A percentile compares a stretch with the other conserved stretches of the same genome.
phyloP scores from a whole-genome alignment of 1,139 yeast genomes.

The Pichia sp. region DNA sequence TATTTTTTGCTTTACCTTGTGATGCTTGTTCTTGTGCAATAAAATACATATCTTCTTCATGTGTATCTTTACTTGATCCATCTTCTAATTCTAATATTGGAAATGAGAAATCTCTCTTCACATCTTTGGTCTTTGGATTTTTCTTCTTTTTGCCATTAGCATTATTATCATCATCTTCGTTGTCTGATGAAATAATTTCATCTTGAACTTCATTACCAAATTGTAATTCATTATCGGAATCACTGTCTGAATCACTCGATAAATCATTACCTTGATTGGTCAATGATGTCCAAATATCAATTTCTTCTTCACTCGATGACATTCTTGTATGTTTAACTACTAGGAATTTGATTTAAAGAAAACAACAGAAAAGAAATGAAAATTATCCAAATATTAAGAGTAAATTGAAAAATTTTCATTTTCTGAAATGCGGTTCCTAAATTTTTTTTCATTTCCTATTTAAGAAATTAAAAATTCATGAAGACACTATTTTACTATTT shows the following conservation, averaged over 20 bases:
- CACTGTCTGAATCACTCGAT: constrained; percentile 29
- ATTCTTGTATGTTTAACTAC: background rate
- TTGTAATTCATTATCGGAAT: constrained; percentile 28
- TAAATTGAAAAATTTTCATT: too few species aligned
- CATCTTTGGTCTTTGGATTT: constrained; percentile 24
- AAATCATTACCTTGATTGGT: constrained; percentile 25
- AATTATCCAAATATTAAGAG: too few species aligned
- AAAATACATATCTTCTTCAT: constrained; percentile 38
- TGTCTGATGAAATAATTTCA: constrained; percentile 47
- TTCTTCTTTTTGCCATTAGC: constrained; percentile 5
- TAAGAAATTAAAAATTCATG: too few species aligned
- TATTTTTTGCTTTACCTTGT: constrained; percentile 50
- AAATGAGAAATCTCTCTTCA: constrained; percentile 33
- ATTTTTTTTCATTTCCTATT: too few species aligned
- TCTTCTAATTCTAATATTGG: constrained; percentile 68
- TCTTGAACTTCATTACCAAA: constrained; percentile 43
- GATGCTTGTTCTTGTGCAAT: constrained; percentile 39
- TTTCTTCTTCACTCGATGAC: constrained; percentile 46
- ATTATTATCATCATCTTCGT: constrained; percentile 24
- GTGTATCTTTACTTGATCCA: constrained; percentile 31
- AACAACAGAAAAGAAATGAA: too few species aligned
- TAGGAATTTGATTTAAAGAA: too few species aligned
- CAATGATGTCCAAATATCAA: constrained; percentile 62
- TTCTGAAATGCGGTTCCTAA: too few species aligned
- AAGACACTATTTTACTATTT: too few species aligned